Conservation (phyloP, 495 filamentous ascomycete genomes). For the Lophium mytilinum region DNA sequence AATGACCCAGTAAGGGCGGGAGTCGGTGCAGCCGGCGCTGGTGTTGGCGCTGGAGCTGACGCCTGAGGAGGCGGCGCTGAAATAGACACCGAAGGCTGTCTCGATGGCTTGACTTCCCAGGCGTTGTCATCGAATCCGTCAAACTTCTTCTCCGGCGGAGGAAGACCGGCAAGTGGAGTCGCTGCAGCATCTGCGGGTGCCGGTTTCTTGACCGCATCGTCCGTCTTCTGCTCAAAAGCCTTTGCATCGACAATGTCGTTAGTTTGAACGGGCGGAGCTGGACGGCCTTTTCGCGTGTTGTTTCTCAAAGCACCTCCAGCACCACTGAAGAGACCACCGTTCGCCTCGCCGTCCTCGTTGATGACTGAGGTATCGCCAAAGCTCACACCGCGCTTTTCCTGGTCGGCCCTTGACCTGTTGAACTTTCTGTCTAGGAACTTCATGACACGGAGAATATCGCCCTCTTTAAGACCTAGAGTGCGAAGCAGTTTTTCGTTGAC, state of each 20-base stretch:
- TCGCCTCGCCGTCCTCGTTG: conserved; percentile 38
- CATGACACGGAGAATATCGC: conserved; percentile 92
- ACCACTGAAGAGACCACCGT: conserved; percentile 80
- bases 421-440: conserved; percentile 79
- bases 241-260: conserved; percentile 81
- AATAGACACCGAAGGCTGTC: conserved; percentile 41
- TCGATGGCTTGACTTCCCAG: conserved; percentile 94
- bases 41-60: conserved; percentile 33
- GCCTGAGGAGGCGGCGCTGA: conserved; percentile 31
- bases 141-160: conserved; percentile 35
- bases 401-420: conserved; percentile 44
- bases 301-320: conserved; percentile 82
- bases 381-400: conserved; percentile 55
- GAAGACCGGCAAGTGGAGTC: conserved; percentile 45
- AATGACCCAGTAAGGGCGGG: conserved; percentile 60
- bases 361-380: conserved; percentile 51
- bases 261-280: conserved; percentile 73
- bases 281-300: conserved; percentile 90
- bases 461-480: conserved; percentile 84
- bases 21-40: conserved; percentile 36
- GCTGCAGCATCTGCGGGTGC: conserved; percentile 37
- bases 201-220: conserved; percentile 38
- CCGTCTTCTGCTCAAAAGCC: conserved; percentile 62
- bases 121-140: conserved; percentile 93
- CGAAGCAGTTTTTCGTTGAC: conserved; percentile 74